Conservation (phyloP, 768 basidiomycete species). For the Naganishia antarctica region DNA sequence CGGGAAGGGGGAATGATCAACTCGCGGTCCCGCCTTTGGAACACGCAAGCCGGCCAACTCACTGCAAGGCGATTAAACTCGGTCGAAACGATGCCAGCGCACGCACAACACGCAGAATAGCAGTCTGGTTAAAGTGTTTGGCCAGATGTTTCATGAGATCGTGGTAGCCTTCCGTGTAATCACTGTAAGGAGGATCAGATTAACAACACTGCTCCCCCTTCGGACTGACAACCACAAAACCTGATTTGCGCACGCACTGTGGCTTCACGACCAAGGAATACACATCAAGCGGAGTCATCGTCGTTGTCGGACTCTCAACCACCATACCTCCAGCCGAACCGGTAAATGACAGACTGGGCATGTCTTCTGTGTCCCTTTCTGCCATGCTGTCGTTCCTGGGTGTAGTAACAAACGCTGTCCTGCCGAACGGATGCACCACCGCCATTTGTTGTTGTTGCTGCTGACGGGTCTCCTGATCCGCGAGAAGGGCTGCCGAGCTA, state of each 20-base stretch:
- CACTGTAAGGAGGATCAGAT: conserved; percentile 45
- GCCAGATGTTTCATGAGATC: conserved; percentile 91
- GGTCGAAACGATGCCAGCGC: conserved; percentile 91
- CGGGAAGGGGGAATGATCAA: neutral
- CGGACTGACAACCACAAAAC: too few relatives aligned
- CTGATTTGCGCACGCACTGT: conserved; percentile 57
- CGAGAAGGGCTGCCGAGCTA: neutral
- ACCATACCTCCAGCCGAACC: conserved; percentile 2
- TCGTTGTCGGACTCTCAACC: conserved; percentile 12
- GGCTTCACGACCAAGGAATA: conserved; percentile 66
- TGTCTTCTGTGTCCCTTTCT: neutral
- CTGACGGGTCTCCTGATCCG: neutral
- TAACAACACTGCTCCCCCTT: too few relatives aligned
- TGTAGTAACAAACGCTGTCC: neutral
- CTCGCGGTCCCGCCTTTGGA: too few relatives aligned
- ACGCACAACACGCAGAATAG: conserved; percentile 87
- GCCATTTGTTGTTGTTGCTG: neutral
- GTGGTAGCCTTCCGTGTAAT: conserved; percentile 95
- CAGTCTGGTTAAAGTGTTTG: conserved; percentile 79
- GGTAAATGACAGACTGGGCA: neutral
- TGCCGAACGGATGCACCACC: neutral
- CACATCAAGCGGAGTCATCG: conserved; percentile 52
- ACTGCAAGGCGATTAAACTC: conserved; percentile 89
- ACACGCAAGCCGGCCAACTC: neutral
- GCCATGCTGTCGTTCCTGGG: too few relatives aligned